Base-by-base conservation (phyloP, 352 stramenopile species). In the Phytophthora foliorum region DNA sequence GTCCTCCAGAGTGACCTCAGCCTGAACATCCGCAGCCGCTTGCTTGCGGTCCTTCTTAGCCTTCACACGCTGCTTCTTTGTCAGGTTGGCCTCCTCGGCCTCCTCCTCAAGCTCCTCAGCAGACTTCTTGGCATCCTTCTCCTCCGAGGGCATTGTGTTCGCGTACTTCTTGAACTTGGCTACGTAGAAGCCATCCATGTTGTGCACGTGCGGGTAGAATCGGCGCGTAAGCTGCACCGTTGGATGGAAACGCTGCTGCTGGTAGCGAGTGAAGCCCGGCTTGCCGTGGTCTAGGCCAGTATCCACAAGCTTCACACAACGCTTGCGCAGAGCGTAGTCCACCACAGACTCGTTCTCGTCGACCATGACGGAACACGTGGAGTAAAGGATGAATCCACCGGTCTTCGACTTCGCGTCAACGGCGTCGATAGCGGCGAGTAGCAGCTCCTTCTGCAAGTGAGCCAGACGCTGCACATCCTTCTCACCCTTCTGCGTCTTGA, bases 141-240 rank as follows among this genome's bases (percentile, higher is more conserved):
- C 88, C 14, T 96, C 83, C 29, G 79, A 86, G 8, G 90, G 88
- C 63, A 86, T 83, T 69, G 78, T 91, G 64, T 99, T 99, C 46
- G 97, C 97, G 45, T 98, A 94, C 82, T 99, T 99, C 74, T 99
- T 97, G 53, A 99, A 97, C 85, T 99, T 99, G 38, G 96, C 97
- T 31, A 99, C 98, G 81, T 98, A 99, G 81, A 99, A 99, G 38
- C 98, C 98, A 81, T 99, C 98, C 98, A 99, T 99, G 84, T 99
- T 99, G 88, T 99, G 98, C 70, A 97, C 97, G 75, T 99, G 98
- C 41, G 98, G 98, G 84, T 99, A 99, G 75, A 99, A 99, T 55
- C 98, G 88, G 32, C 97, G 78, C 38, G 98, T 99, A 41, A 99
- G 82, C 21, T 88, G 85, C 67, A 99, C 74, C 19, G 93, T 98